Percentiles rank a stretch among this genome's conserved stretches.
Evolutionary conservation across 352 stramenopile species (phyloP).

Genomic region (Phytophthora tentaculata): DNA sequence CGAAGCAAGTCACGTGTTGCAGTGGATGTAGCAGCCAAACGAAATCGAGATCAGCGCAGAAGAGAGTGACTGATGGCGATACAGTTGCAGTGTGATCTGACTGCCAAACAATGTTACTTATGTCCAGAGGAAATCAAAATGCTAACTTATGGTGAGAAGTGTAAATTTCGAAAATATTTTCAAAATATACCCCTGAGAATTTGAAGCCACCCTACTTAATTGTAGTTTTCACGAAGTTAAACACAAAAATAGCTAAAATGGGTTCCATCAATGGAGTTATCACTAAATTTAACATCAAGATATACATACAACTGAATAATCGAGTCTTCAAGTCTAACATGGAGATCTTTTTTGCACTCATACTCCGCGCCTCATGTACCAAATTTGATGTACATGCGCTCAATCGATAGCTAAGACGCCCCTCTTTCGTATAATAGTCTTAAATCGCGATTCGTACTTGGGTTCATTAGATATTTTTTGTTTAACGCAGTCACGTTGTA

Average conservation of each 20-base stretch:
- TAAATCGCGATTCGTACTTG: constrained; percentile 10
- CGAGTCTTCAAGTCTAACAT: not conserved
- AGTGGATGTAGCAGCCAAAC: not conserved
- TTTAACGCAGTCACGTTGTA: constrained; percentile 4
- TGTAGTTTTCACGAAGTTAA: not conserved
- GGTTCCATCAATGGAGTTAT: not conserved
- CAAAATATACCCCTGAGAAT: constrained; percentile 3
- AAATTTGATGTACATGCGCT: not conserved
- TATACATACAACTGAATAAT: constrained; percentile 2
- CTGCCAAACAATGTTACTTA: not conserved
- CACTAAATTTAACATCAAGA: not conserved
- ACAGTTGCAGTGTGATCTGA: too few relatives aligned
- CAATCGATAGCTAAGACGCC: not conserved
- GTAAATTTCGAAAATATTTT: not conserved
- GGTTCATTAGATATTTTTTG: constrained; percentile 6
- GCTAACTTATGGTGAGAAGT: constrained; percentile 2
- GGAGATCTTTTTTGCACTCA: not conserved
- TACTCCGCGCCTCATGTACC: not conserved
- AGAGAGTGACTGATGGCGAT: not conserved
- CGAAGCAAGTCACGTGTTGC: constrained; percentile 9
- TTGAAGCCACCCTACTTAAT: not conserved
- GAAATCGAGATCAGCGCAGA: not conserved
- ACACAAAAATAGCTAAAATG: constrained; percentile 4
- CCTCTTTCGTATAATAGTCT: not conserved
- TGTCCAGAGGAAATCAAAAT: not conserved